Evolutionary conservation across 345 rosid genomes (phyloP).

Genomic region (Pistacia vera): DNA sequence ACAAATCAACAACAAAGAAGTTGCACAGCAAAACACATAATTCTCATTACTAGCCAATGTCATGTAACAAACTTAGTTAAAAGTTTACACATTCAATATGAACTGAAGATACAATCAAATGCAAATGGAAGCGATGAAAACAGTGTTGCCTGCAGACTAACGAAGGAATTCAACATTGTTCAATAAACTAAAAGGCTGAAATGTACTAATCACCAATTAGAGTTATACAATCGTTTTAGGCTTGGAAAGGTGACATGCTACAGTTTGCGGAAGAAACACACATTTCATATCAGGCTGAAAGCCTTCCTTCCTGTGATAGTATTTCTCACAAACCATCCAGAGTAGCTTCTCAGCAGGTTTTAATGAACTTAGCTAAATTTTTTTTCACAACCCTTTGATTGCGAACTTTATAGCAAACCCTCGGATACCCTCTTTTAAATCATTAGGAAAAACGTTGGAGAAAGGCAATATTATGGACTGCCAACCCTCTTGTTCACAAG

Average conservation of each 20-base stretch:
- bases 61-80: background rate
- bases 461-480: conserved; percentile 18
- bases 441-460: conserved; percentile 18
- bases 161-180: background rate
- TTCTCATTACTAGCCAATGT: background rate
- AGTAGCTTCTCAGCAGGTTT: background rate
- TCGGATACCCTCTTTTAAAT: conserved; percentile 32
- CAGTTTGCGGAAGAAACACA: too few species aligned
- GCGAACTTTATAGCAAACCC: conserved; percentile 34
- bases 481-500: conserved; percentile 37
- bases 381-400: conserved; percentile 9
- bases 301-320: conserved; percentile 6
- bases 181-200: background rate
- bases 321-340: conserved; percentile 4
- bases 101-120: background rate
- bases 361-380: background rate
- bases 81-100: background rate
- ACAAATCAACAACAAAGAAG: background rate
- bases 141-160: background rate
- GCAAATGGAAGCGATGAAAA: background rate
- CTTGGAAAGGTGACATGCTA: background rate
- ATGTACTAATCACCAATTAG: background rate
- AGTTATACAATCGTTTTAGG: background rate
- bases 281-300: background rate
- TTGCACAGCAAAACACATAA: background rate